A percentile compares a stretch with the other conserved stretches of the same genome.
phyloP scores from a whole-genome alignment of 208 protist species.

The Trypanosoma congolense region DNA sequence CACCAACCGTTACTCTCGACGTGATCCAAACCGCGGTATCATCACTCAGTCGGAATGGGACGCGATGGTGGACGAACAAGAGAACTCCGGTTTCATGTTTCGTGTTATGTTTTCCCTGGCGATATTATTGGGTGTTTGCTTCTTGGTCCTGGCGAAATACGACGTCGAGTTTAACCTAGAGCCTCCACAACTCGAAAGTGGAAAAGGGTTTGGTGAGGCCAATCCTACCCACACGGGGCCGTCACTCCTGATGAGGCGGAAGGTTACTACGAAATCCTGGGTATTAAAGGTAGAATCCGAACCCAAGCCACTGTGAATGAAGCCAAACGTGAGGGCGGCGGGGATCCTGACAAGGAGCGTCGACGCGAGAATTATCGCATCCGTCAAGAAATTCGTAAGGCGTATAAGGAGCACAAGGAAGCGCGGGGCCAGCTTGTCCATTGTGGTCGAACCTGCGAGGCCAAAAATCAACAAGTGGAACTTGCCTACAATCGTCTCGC shows the following conservation, averaged over 20 bases:
- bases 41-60: conserved; percentile 81
- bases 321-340: neutral
- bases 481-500: conserved; percentile 72
- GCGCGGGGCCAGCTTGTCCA: conserved; percentile 72
- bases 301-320: conserved; percentile 2
- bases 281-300: conserved; percentile 51
- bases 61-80: conserved; percentile 61
- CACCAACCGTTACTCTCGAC: conserved; percentile 28
- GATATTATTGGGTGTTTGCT: conserved; percentile 36
- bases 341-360: conserved; percentile 53
- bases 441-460: conserved; percentile 66
- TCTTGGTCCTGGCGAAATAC: conserved; percentile 68
- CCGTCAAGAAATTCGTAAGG: conserved; percentile 61
- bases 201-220: conserved; percentile 62
- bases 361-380: conserved; percentile 73
- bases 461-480: conserved; percentile 74
- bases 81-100: conserved; percentile 72
- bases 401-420: conserved; percentile 60
- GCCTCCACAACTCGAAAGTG: conserved; percentile 76
- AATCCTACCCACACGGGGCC: conserved; percentile 11
- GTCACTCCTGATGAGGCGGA: conserved; percentile 44
- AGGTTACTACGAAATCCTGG: conserved; percentile 67
- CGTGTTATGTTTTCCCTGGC: conserved; percentile 56
- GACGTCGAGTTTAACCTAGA: conserved; percentile 84
- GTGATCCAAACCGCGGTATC: conserved; percentile 60